These are phyloP conservation scores for Auxenochlorella pyrenoidosa DNA, from an alignment of 139 green algal genomes.

Conservation along the genomic window DNA sequence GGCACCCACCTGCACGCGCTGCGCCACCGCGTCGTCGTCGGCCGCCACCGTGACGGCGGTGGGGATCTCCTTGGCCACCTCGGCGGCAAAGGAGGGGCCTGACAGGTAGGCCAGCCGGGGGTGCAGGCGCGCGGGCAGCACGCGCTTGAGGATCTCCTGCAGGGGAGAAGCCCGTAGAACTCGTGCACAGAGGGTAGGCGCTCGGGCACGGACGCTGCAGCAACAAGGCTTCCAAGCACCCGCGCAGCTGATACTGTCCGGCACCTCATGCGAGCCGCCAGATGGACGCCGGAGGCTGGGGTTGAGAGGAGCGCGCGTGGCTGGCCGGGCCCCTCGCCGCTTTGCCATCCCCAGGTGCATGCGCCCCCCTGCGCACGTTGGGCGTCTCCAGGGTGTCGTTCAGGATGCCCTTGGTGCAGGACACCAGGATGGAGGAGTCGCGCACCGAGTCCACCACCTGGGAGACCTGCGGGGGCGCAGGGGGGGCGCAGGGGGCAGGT, in stretches of 20 bases:
- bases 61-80: slow-evolving; percentile 58
- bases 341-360: too few relatives aligned
- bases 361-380: too few relatives aligned
- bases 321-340: too few relatives aligned
- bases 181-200: too few relatives aligned
- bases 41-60: slow-evolving; percentile 69
- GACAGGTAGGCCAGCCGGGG: slow-evolving; percentile 58
- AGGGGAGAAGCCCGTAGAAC: too few relatives aligned
- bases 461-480: not conserved
- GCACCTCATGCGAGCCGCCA: too few relatives aligned
- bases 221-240: too few relatives aligned
- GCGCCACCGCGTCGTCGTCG: slow-evolving; percentile 47
- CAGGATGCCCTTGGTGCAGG: slow-evolving; percentile 85
- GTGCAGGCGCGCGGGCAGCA: slow-evolving; percentile 55
- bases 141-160: slow-evolving; percentile 66
- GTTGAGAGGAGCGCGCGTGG: too few relatives aligned
- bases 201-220: too few relatives aligned
- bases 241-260: too few relatives aligned
- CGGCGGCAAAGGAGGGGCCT: slow-evolving; percentile 71
- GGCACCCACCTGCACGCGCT: slow-evolving; percentile 29
- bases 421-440: slow-evolving; percentile 71
- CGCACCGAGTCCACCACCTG: not conserved
- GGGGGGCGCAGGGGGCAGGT: not conserved
- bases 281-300: too few relatives aligned
- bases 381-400: slow-evolving; percentile 82